Conservation (phyloP, 805 yeast species). For the Tetrapisispora phaffii region DNA sequence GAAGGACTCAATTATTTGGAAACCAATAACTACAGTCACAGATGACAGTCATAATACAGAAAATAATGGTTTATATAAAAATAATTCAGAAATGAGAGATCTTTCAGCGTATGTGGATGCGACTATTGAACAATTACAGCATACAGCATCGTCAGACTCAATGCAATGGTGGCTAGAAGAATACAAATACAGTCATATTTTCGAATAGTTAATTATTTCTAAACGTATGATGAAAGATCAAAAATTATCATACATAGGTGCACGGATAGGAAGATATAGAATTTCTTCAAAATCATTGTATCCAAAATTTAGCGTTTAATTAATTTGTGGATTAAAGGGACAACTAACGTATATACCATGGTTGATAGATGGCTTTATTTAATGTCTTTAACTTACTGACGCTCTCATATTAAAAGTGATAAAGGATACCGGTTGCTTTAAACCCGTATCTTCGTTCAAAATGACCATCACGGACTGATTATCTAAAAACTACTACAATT, state of each 20-base stretch:
- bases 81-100: not conserved
- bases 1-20: constrained; percentile 5
- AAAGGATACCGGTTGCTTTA: no score
- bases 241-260: no score
- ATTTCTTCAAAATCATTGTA: no score
- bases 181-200: constrained; percentile 1
- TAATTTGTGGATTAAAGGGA: no score
- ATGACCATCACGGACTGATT: not conserved
- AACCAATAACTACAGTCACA: not conserved
- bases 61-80: not conserved
- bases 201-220: not conserved
- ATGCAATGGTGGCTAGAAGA: constrained; percentile 4
- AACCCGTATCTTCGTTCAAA: not conserved
- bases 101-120: not conserved
- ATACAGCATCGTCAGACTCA: not conserved
- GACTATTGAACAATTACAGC: not conserved
- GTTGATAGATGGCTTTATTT: no score
- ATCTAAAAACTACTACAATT: not conserved
- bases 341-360: no score
- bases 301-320: no score
- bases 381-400: no score
- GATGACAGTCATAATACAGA: not conserved
- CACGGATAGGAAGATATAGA: no score
- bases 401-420: no score
- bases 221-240: no score